Evolutionary conservation across 1,284 basidiomycete species (phyloP).

Genomic region (Puccinia novopanici): DNA sequence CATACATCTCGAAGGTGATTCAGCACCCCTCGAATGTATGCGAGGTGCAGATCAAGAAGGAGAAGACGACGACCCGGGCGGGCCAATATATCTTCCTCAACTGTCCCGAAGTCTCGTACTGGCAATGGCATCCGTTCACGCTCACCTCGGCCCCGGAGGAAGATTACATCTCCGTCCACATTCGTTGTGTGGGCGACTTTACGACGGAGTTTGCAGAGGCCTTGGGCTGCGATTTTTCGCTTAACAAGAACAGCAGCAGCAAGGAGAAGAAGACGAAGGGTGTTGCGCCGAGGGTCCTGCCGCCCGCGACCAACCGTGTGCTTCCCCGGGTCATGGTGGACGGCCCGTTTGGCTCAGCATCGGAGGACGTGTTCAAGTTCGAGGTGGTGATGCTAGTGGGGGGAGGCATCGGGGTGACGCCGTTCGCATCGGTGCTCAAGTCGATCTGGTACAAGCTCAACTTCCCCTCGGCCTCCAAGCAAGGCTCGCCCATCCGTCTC

Average conservation of each 20-base stretch:
- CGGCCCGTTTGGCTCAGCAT: conserved; percentile 63
- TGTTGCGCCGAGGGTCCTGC: conserved; percentile 65
- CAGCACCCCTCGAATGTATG: conserved; percentile 86
- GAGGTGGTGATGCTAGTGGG: conserved; percentile 47
- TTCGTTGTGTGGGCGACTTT: conserved; percentile 78
- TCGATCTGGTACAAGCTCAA: conserved; percentile 94
- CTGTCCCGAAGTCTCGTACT: conserved; percentile 81
- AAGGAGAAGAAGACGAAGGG: conserved; percentile 61
- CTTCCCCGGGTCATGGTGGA: conserved; percentile 81
- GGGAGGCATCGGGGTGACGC: conserved; percentile 85
- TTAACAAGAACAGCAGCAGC: conserved; percentile 10
- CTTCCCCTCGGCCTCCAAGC: conserved; percentile 61
- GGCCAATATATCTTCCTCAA: conserved; percentile 78
- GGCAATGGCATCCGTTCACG: conserved; percentile 92
- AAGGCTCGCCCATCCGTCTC: conserved; percentile 54
- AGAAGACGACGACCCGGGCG: conserved; percentile 73
- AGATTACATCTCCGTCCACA: conserved; percentile 84
- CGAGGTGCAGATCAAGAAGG: conserved; percentile 91
- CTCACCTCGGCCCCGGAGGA: conserved; percentile 81
- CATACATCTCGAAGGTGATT: conserved; percentile 86
- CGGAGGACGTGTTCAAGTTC: conserved; percentile 75
- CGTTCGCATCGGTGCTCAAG: conserved; percentile 86
- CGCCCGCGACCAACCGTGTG: conserved; percentile 67
- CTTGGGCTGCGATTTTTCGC: conserved; percentile 77
- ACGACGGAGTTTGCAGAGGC: conserved; percentile 73